Evolutionary conservation across 805 yeast genomes (phyloP).

Genomic region (Zygotorulaspora danielsina): DNA sequence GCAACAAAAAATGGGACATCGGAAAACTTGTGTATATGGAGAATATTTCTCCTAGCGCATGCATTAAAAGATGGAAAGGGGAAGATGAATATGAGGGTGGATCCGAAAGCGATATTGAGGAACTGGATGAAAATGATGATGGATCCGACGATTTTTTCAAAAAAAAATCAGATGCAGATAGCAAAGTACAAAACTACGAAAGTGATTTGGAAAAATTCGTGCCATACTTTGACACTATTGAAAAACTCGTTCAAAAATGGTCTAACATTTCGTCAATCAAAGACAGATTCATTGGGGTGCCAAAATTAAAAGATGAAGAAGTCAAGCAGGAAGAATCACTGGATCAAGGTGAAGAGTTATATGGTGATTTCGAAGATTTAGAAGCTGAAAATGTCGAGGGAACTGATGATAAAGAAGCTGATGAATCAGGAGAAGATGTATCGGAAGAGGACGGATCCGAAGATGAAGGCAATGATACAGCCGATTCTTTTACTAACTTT

Average conservation of each 20-base stretch:
- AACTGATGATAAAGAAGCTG: constrained; percentile 20
- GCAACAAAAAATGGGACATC: constrained; percentile 66
- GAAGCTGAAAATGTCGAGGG: constrained; percentile 34
- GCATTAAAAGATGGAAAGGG: constrained; percentile 63
- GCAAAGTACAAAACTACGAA: constrained; percentile 10
- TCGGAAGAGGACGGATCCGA: constrained; percentile 15
- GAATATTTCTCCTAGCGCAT: constrained; percentile 70
- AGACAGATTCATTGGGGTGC: constrained; percentile 31
- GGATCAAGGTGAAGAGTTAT: constrained; percentile 44
- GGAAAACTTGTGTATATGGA: constrained; percentile 76
- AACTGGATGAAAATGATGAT: constrained; percentile 29
- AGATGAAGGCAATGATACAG: constrained; percentile 35
- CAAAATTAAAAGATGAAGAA: constrained; percentile 31
- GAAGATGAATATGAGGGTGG: constrained; percentile 45
- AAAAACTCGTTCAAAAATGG: constrained; percentile 33
- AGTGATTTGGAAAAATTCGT: constrained; percentile 34
- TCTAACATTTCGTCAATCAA: constrained; percentile 28
- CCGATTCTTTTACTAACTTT: constrained; percentile 38
- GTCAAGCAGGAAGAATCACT: constrained; percentile 34
- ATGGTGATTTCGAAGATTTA: constrained; percentile 55
- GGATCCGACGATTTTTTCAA: constrained; percentile 55
- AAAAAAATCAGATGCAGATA: constrained; percentile 40
- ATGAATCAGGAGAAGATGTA: constrained; percentile 12
- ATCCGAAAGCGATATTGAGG: constrained; percentile 41
- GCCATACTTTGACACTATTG: constrained; percentile 36